Evolutionary conservation across 2,329 filamentous ascomycete genomes (phyloP), one percentile per base, ranked within the genome.

Genomic region (Myriosclerotinia scirpicola): DNA sequence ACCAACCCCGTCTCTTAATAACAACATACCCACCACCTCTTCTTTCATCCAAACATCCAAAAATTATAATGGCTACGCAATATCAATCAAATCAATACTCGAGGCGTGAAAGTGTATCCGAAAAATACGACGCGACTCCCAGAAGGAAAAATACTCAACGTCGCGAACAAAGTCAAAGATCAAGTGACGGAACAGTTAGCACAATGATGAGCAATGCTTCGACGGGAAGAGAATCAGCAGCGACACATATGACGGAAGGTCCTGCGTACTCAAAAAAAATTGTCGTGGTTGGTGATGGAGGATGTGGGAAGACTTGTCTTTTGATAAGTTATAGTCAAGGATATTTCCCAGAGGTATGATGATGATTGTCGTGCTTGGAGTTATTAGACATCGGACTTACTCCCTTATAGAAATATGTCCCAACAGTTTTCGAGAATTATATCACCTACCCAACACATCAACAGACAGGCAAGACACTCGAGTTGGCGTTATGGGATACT

Each of bases 381-480:
- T 30, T 52, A n/a, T 11, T n/a, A 9, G 12, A 26, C 20, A 42
- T 34, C 30, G n/a, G 22, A 34, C 64, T 65, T 42, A 65, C 42
- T 5, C 26, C 14, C 46, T 12, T 36, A 15, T 56, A 99, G 95
- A 98, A 97, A 98, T 99, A 99, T 76, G 95, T 99, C 52, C 95
- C 95, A 5, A 99, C 95, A 2, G 95, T 99, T 63, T 99, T 99
- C 79, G 95, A 99, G 78, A 99, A 99, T 83, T 99, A 99, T 86
- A 98, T 99, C 81, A 97, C 95, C 65, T 94, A 97, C 79, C 96
- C 94, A 67, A 90, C 89, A 68, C 95, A 99, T 80, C 87, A 88
- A 71, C 87, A 88, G 54, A 91, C 90, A 15, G 93, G 94, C 76
- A 98, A 97, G 84, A 93, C 90, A 67, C 93, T 99, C 72, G 95